phyloP scores from a whole-genome alignment of 495 filamentous ascomycete genomes.

The Neurospora terricola region DNA sequence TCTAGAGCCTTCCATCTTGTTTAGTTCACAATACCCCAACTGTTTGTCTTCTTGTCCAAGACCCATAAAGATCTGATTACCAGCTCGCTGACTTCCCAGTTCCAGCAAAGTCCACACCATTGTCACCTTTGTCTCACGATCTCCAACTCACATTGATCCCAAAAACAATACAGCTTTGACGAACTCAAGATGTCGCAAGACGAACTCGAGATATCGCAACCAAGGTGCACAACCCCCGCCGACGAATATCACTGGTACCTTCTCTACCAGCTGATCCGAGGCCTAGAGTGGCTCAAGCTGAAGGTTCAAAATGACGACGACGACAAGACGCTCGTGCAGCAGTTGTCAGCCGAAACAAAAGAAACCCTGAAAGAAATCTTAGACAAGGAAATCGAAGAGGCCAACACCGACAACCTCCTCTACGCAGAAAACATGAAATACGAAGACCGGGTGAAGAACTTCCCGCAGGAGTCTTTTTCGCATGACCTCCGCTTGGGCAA shows the following conservation, averaged over 20 bases:
- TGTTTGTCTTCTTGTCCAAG: not conserved
- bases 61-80: not conserved
- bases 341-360: not conserved
- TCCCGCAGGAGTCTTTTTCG: not conserved
- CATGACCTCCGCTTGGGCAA: not conserved
- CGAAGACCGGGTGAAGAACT: not conserved
- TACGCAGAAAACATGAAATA: not conserved
- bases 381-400: not conserved
- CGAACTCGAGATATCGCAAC: not conserved
- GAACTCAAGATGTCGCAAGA: not conserved
- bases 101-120: not conserved
- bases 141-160: not conserved
- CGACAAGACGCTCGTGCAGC: not conserved
- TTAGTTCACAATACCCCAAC: not conserved
- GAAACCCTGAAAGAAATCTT: not conserved
- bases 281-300: not conserved
- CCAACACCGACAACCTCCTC: not conserved
- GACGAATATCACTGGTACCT: not conserved
- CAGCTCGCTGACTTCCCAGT: not conserved
- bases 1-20: not conserved
- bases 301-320: not conserved
- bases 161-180: not conserved
- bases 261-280: not conserved
- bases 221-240: not conserved
- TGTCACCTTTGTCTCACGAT: not conserved